These are phyloP conservation scores for Favolaschia claudopus DNA, from an alignment of 768 basidiomycete genomes.

Conservation along the genomic window DNA sequence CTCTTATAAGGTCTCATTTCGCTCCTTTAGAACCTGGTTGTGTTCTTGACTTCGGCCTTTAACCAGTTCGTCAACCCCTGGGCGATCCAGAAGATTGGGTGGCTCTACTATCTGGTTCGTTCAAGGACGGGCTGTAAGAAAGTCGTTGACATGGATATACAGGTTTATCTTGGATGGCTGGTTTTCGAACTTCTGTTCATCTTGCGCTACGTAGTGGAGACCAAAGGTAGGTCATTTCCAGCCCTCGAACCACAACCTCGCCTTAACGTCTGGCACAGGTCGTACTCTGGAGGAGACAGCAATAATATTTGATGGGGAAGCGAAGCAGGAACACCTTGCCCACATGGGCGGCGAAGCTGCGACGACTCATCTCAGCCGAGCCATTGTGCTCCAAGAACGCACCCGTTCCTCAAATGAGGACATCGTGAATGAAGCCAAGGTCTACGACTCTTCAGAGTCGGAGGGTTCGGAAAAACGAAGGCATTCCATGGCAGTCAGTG, in stretches of 20 bases:
- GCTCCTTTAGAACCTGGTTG: conserved; percentile 62
- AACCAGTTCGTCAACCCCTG: conserved; percentile 85
- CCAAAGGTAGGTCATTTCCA: conserved; percentile 52
- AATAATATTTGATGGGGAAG: conserved; percentile 72
- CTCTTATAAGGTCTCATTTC: conserved; percentile 12
- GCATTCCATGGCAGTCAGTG: conserved; percentile 6
- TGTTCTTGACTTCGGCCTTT: conserved; percentile 74
- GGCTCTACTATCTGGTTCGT: conserved; percentile 71
- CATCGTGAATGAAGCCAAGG: no score
- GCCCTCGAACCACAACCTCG: background rate
- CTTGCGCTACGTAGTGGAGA: conserved; percentile 63
- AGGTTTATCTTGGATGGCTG: conserved; percentile 73
- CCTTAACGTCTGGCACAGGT: conserved; percentile 39
- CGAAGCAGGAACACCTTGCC: conserved; percentile 50
- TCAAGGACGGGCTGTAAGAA: no score
- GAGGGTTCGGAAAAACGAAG: conserved; percentile 5
- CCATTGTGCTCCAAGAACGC: conserved; percentile 21
- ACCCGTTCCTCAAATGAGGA: conserved; percentile 15
- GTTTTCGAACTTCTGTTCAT: conserved; percentile 67
- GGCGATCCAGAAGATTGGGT: conserved; percentile 65
- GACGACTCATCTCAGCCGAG: conserved; percentile 34
- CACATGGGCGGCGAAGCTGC: conserved; percentile 59
- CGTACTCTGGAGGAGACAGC: conserved; percentile 79
- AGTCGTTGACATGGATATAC: no score
- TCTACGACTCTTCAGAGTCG: background rate